phyloP scores from a whole-genome alignment of 2,329 filamentous ascomycete genomes.

The Scedosporium minutisporum region DNA sequence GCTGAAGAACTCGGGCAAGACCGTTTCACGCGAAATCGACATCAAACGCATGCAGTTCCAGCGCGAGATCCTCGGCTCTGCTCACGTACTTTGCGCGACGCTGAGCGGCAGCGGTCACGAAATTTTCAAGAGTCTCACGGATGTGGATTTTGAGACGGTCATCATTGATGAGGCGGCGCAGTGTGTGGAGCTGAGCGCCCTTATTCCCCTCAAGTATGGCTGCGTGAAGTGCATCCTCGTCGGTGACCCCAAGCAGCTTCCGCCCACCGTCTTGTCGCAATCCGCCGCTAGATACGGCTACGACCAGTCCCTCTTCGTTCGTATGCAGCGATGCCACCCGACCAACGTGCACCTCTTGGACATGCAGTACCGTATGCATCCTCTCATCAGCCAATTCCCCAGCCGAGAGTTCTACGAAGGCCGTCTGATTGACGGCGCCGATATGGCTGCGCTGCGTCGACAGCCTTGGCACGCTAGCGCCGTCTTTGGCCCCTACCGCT shows the following conservation, averaged over 20 bases:
- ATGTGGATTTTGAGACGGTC: slow-evolving; percentile 95
- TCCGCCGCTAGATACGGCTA: slow-evolving; percentile 89
- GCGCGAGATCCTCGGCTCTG: slow-evolving; percentile 81
- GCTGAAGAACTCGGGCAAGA: slow-evolving; percentile 76
- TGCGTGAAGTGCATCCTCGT: slow-evolving; percentile 95
- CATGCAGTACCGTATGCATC: slow-evolving; percentile 98
- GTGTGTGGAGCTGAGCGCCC: slow-evolving; percentile 90
- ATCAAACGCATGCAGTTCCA: slow-evolving; percentile 76
- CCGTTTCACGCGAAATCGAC: slow-evolving; percentile 73
- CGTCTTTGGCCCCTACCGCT: slow-evolving; percentile 84
- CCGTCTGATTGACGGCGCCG: slow-evolving; percentile 70
- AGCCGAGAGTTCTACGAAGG: slow-evolving; percentile 89
- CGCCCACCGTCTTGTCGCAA: slow-evolving; percentile 89
- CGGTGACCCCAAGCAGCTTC: slow-evolving; percentile 93
- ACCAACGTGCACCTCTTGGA: slow-evolving; percentile 89
- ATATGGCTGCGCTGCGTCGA: slow-evolving; percentile 67
- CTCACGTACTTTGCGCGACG: slow-evolving; percentile 89
- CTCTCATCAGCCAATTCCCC: slow-evolving; percentile 86
- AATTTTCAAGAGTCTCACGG: slow-evolving; percentile 87
- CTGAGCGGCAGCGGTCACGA: slow-evolving; percentile 94
- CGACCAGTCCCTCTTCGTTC: slow-evolving; percentile 95
- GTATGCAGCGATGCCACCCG: slow-evolving; percentile 91
- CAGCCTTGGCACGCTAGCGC: slow-evolving; percentile 79
- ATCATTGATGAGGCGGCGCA: slow-evolving; percentile 97
- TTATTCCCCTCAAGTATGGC: slow-evolving; percentile 95